Base-by-base conservation (phyloP, 768 basidiomycete genomes). In the Pulveroboletus sp. region DNA sequence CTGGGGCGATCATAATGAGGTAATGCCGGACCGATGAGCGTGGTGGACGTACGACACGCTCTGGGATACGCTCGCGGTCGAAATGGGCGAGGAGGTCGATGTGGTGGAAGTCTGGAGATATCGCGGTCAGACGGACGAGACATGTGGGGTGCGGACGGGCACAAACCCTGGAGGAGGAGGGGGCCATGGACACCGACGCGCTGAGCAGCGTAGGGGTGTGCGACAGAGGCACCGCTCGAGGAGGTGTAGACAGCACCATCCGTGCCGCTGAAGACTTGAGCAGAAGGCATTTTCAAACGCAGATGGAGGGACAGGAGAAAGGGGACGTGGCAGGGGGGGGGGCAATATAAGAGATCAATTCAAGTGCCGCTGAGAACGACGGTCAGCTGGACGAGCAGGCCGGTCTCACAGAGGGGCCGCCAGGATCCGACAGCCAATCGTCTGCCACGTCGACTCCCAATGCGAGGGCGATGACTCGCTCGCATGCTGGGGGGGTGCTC, bases 61-160 rank as follows among this genome's bases (percentile, higher is more conserved):
- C 92, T 14, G 94, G 95, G 62, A 98, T 95, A 66, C 95, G 87
- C 71, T 96, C 93, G 52, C 90, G 85, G 68, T 91, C 89, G 61
- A 94, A 93, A 74, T 95, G 93, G 14, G 90, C 85, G 54, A 98
- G 82, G 43, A 87, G 75, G 71, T 93, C 91, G 63, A 94, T 85
- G 70, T 89, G 83, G 69, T 90, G 85, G 74, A 91, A 92, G 67
- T 93, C 89, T 88, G 52, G 48, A 11, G n/a, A 27, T 33, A 27
- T 17, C 48, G 38, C 41, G 49, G 56, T 64, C 37, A 68, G 51
- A 27, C 39, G 43, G 45, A 46, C 49, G 18, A 52, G 14, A 21
- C 17, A 39, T 33, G 18, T 15, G 27, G 17, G 15, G 21, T 48
- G 6, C 17, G 26, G 36, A 49, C 39, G n/a, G 7, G 8, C 6